Evolutionary conservation across 2,329 filamentous ascomycete genomes (phyloP), one percentile per base, ranked within the genome.

Genomic region (Huntiella bhutanensis): DNA sequence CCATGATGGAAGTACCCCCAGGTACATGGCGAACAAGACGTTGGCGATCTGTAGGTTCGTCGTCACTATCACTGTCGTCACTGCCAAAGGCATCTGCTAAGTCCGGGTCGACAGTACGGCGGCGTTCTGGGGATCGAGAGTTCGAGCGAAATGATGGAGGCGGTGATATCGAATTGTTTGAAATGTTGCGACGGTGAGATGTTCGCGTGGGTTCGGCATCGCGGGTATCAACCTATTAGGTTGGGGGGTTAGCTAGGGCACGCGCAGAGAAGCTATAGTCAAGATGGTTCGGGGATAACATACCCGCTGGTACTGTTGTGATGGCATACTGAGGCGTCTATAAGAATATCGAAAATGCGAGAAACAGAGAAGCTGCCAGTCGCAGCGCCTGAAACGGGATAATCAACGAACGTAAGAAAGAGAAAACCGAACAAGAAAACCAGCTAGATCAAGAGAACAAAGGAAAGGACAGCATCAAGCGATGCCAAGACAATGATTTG

Each of bases 71-170:
- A 22, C 33, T 33, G 47, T 82, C 81, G 57, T 78, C 78, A 56
- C 81, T 76, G 58, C 85, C 88, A 60, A 98, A 98, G 1, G 91
- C 86, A 59, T 96, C 88, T 54, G 83, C 84, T 11, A 98, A 72
- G n/a, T 83, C 80, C 51, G 81, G 71, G 55, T 94, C 78, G 51
- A 85, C 80, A 6, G 56, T 60, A 51, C 56, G 60, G 46, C 55
- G 57, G 44, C 61, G 63, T 47, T 60, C 62, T 42, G 55, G 60
- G 67, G 68, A 64, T 64, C 85, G 85, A 32, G 80, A 70, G 58
- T 82, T 76, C 41, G 87, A 95, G 60, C 78, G 84, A 62, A 95
- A 96, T 1, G 88, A 95, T 2, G 88, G 88, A 34, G 77, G 77
- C 43, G 77, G 75, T 22, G 76, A 80, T 28, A 28, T 28, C 59